Percentiles rank a stretch among this genome's conserved stretches.
Evolutionary conservation across 2,329 filamentous ascomycete species (phyloP).

Genomic region (Podosphaera aphanis): DNA sequence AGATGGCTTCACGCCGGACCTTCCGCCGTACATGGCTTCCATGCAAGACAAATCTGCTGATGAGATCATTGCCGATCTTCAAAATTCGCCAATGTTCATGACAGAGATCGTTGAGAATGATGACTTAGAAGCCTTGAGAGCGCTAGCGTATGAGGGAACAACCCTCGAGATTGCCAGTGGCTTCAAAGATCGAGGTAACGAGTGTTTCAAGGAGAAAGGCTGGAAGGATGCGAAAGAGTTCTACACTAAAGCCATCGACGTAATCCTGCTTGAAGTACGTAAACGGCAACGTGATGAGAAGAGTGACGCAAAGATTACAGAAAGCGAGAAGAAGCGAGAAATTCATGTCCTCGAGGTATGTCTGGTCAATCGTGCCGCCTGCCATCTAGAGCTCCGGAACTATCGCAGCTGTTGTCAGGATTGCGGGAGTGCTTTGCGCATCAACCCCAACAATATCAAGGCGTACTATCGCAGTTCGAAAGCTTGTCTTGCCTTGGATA

Average conservation of each 20-base stretch:
- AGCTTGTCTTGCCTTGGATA: constrained; percentile 58
- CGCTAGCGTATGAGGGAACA: constrained; percentile 80
- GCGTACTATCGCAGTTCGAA: constrained; percentile 68
- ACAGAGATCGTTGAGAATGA: constrained; percentile 72
- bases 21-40: constrained; percentile 35
- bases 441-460: constrained; percentile 68
- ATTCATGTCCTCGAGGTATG: constrained; percentile 47
- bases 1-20: constrained; percentile 12
- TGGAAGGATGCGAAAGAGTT: constrained; percentile 77
- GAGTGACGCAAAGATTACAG: constrained; percentile 16
- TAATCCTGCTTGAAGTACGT: constrained; percentile 41
- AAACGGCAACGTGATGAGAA: constrained; percentile 23
- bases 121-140: constrained; percentile 66
- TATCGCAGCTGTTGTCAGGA: constrained; percentile 71
- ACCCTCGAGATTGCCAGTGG: constrained; percentile 58
- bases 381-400: constrained; percentile 72
- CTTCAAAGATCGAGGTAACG: constrained; percentile 85
- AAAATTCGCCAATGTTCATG: constrained; percentile 78
- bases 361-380: constrained; percentile 71
- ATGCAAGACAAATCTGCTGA: constrained; percentile 31
- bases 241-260: constrained; percentile 64
- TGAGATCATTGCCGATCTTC: constrained; percentile 39
- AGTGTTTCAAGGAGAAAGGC: constrained; percentile 48
- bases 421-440: constrained; percentile 52
- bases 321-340: constrained; percentile 25